phyloP scores from a whole-genome alignment of 768 basidiomycete species.

The Boletus pseudopeckii region DNA sequence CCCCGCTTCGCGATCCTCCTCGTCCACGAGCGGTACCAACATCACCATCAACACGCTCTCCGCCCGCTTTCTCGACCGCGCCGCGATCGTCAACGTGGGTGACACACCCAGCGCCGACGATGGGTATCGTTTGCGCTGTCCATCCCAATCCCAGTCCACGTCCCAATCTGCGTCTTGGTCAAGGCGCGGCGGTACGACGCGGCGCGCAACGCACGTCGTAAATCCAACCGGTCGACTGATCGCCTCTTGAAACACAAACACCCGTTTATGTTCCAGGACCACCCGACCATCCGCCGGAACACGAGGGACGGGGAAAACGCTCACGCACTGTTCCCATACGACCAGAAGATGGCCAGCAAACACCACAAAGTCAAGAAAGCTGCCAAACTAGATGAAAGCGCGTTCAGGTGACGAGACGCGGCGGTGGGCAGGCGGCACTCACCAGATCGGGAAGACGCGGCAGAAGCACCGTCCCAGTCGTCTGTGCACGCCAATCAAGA shows the following conservation, averaged over 20 bases:
- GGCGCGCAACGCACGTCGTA: constrained; percentile 24
- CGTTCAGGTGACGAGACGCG: neutral
- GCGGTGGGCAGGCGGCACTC: neutral
- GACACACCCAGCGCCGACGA: neutral
- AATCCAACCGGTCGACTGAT: constrained; percentile 24
- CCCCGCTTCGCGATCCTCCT: neutral
- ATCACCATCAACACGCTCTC: constrained; percentile 22
- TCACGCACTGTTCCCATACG: constrained; percentile 28
- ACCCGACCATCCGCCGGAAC: constrained; percentile 21
- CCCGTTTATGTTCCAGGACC: constrained; percentile 20
- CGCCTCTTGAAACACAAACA: constrained; percentile 28
- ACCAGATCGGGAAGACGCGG: constrained; percentile 21
- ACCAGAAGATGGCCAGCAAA: constrained; percentile 24
- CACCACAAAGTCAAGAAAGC: constrained; percentile 24
- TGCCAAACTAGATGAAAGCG: constrained; percentile 16
- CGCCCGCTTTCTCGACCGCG: constrained; percentile 10
- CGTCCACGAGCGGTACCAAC: constrained; percentile 21
- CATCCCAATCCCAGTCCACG: neutral
- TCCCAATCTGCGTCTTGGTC: neutral
- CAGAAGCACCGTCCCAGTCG: constrained; percentile 25
- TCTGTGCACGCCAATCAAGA: constrained; percentile 26
- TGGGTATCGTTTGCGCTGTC: neutral
- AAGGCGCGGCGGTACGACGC: neutral
- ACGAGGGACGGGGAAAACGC: constrained; percentile 24
- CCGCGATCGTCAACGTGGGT: constrained; percentile 27